Evolutionary conservation across 1,139 yeast genomes (phyloP).

Genomic region (Kodamaea sp.): DNA sequence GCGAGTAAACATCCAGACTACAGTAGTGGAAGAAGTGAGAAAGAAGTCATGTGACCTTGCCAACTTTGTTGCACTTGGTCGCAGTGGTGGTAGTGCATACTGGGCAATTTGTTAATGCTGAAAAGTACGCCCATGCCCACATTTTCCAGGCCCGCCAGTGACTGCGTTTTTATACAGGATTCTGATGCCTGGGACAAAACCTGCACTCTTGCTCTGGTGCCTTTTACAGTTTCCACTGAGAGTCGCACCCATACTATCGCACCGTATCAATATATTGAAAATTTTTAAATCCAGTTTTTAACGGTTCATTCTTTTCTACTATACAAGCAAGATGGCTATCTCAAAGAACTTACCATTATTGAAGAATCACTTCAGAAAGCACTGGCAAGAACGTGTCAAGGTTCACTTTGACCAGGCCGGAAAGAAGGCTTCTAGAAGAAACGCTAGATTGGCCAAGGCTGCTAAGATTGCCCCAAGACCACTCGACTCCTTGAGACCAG

Average conservation of each 20-base stretch:
- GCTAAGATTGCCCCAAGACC: conserved; percentile 98
- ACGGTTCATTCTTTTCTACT: conserved; percentile 8
- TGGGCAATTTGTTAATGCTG: too few species aligned
- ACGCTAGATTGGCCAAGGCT: conserved; percentile 90
- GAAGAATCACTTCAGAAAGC: conserved; percentile 97
- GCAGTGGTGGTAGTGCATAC: too few species aligned
- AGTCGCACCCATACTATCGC: conserved; percentile 7
- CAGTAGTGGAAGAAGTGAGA: too few species aligned
- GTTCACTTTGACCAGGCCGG: conserved; percentile 99
- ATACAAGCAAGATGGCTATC: conserved; percentile 66
- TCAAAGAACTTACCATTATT: conserved; percentile 96
- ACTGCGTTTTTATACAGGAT: conserved; percentile 10
- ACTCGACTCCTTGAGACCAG: conserved; percentile 93
- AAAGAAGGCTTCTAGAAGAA: conserved; percentile 96
- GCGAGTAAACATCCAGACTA: conserved; percentile 6
- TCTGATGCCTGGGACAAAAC: background rate
- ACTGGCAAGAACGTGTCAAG: conserved; percentile 99
- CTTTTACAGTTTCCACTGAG: conserved; percentile 7
- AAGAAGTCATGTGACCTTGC: too few species aligned
- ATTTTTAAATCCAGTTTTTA: conserved; percentile 8
- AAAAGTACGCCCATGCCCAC: conserved; percentile 4
- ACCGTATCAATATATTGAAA: conserved; percentile 11
- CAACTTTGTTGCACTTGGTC: too few species aligned
- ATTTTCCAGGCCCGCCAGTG: conserved; percentile 5
- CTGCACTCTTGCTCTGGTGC: conserved; percentile 4